phyloP scores from a whole-genome alignment of 2,329 filamentous ascomycete species.

The Blastomyces parvus region DNA sequence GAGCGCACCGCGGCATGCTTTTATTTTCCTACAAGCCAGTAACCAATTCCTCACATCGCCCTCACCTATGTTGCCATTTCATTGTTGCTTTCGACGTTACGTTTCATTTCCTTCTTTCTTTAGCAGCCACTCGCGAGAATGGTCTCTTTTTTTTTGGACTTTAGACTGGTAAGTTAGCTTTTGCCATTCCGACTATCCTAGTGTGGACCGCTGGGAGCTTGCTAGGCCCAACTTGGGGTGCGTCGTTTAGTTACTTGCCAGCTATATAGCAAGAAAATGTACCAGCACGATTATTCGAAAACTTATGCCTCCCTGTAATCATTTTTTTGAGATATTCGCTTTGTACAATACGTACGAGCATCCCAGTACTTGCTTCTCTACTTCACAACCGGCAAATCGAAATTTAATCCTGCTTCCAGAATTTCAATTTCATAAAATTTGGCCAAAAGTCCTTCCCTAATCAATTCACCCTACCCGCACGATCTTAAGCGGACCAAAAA shows the following conservation, averaged over 20 bases:
- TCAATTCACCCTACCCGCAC: not conserved
- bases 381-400: not conserved
- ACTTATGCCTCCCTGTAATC: not conserved
- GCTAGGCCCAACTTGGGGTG: not conserved
- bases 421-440: not conserved
- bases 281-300: not conserved
- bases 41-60: not conserved
- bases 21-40: no score
- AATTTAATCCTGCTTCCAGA: not conserved
- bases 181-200: not conserved
- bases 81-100: no score
- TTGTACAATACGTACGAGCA: not conserved
- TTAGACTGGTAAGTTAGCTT: not conserved
- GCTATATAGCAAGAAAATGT: not conserved
- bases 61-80: not conserved
- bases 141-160: not conserved
- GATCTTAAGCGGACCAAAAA: not conserved
- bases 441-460: not conserved
- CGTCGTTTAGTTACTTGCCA: not conserved
- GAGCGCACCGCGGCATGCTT: not conserved
- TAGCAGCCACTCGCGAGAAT: not conserved
- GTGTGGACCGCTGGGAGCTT: not conserved
- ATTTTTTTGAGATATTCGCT: not conserved
- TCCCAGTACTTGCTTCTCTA: not conserved
- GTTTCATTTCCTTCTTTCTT: not conserved